These are phyloP conservation scores for Diplodia mutila DNA, from an alignment of 2,329 filamentous ascomycete genomes.

Conservation along the genomic window DNA sequence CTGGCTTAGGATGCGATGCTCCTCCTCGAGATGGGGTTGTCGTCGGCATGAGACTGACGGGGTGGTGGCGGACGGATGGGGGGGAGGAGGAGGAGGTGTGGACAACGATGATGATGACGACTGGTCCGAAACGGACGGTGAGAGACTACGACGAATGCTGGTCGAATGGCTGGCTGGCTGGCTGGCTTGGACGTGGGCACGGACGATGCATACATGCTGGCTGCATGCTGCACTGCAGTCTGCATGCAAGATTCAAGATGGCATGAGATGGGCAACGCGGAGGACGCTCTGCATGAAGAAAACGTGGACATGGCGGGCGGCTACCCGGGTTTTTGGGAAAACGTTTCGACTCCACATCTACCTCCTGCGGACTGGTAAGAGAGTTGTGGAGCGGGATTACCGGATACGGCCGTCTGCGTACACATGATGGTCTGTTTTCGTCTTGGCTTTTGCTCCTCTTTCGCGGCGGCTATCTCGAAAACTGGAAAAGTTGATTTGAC, in stretches of 20 bases:
- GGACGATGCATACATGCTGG: background rate
- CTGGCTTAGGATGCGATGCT: conserved; percentile 21
- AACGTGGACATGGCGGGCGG: conserved; percentile 14
- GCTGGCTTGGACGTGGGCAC: conserved; percentile 4
- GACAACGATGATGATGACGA: background rate
- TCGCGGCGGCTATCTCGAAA: conserved; percentile 12
- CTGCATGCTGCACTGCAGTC: conserved; percentile 10
- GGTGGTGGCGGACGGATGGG: background rate
- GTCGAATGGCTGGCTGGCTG: background rate
- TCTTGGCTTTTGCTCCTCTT: background rate
- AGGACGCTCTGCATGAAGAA: conserved; percentile 8
- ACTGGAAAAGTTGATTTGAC: background rate
- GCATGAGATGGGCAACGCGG: conserved; percentile 15
- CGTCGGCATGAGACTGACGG: conserved; percentile 10
- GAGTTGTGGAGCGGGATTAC: conserved; percentile 13
- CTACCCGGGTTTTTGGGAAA: background rate
- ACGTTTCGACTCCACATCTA: conserved; percentile 8
- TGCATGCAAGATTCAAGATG: conserved; percentile 22
- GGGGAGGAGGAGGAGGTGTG: background rate
- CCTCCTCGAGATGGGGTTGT: conserved; percentile 24
- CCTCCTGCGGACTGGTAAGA: background rate
- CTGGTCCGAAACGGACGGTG: background rate
- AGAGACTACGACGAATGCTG: background rate
- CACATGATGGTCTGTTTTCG: conserved; percentile 8
- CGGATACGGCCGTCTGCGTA: conserved; percentile 1